Base-by-base conservation (phyloP, 2,329 filamentous ascomycete genomes). In the Epicoccum nigrum region DNA sequence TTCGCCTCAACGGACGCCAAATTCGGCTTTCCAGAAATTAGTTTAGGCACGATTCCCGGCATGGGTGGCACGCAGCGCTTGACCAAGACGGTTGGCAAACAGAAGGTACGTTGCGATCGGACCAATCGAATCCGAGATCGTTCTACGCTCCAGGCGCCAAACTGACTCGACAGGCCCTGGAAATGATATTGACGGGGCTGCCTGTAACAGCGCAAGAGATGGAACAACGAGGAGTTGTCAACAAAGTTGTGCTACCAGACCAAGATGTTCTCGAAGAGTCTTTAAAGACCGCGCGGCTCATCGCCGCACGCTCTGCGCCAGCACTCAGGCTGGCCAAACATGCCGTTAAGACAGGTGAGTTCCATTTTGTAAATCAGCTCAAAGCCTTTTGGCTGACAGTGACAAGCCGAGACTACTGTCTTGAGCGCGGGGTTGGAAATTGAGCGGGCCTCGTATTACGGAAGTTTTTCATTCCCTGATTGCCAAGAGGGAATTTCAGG, bases 1-100 rank as follows among this genome's bases (percentile, higher is more conserved):
- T 97, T 96, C 81, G 94, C 90, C 77, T 92, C 89, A 4, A 81
- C 86, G 44, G 83, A 77, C 16, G 92, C 93, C 64, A 94, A 88
- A 69, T 97, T 99, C 71, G 94, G 93, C 7, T 93, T 97, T 77
- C 93, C 93, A 2, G 93, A 99, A 78, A 90, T 97, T 78, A 96
- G 92, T 77, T 82, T 97, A 5, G 94, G 93, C 19, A 90, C 89
- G 2, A 89, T 97, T 51, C 93, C 94, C 4, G 94, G 93, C 4
- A 92, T 89, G 0, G 93, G 93, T 27, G 93, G 93, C 4, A 92
- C 87, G 60, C 93, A 97, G 79, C 82, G 93, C 9, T 79, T 97
- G 48, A 94, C 91, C 4, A 83, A 85, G 19, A 90, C 75, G 7
- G 63, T 79, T 54, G 77, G 77, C 15, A 79, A 70, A 50, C 63